Evolutionary conservation across 2,329 filamentous ascomycete genomes (phyloP).

Genomic region (Pyricularia sp.): DNA sequence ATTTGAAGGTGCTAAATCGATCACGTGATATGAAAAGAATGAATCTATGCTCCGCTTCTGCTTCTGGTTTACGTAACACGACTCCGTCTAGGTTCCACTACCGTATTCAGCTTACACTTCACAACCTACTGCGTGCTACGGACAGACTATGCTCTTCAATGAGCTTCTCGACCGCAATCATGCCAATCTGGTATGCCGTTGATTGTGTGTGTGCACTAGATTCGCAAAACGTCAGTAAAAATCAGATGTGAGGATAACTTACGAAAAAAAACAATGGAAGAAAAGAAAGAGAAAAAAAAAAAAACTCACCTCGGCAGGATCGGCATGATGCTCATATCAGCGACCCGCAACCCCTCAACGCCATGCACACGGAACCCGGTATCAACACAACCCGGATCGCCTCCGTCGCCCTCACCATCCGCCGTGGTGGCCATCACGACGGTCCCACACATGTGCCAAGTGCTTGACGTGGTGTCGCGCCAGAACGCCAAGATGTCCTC

Average conservation of each 20-base stretch:
- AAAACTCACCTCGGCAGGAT: slow-evolving; percentile 1
- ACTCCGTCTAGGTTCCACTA: background rate
- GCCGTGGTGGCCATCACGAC: slow-evolving; percentile 32
- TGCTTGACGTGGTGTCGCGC: slow-evolving; percentile 24
- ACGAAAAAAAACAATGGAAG: background rate
- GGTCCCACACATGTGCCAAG: slow-evolving; percentile 36
- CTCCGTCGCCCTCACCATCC: slow-evolving; percentile 14
- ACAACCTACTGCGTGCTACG: background rate
- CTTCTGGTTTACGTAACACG: background rate
- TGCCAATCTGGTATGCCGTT: slow-evolving; percentile 4
- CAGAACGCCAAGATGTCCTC: slow-evolving; percentile 29
- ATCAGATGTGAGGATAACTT: background rate
- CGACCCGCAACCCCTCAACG: background rate
- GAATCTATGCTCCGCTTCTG: background rate
- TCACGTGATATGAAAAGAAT: background rate
- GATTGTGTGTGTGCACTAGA: slow-evolving; percentile 1
- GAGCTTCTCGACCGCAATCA: slow-evolving; percentile 5
- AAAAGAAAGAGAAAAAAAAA: background rate
- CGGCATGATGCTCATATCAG: background rate
- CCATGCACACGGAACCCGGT: background rate
- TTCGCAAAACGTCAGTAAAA: background rate
- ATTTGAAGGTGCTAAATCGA: background rate
- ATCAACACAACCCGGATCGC: background rate
- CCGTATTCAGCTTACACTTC: background rate
- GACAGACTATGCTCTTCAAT: background rate